A percentile compares a stretch with the other conserved stretches of the same genome.
Evolutionary conservation across 75 land plant genomes (phyloP).

Genomic region (Picea glauca): DNA sequence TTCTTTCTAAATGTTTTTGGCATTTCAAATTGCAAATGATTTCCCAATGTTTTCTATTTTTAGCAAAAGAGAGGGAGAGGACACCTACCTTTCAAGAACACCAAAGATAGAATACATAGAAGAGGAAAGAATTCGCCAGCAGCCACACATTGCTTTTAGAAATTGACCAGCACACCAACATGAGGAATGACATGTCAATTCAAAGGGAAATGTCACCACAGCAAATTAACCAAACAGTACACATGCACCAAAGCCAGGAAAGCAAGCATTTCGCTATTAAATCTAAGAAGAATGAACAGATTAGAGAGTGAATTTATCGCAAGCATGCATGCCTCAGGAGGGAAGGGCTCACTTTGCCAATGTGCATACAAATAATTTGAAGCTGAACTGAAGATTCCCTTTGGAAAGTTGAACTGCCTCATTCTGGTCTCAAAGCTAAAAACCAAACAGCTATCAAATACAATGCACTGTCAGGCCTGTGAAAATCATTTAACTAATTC

Average conservation of each 20-base stretch:
- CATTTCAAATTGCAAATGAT: not conserved
- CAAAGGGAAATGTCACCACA: constrained; percentile 9
- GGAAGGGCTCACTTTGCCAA: not conserved
- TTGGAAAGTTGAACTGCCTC: constrained; percentile 8
- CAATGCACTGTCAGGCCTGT: constrained; percentile 6
- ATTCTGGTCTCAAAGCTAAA: constrained; percentile 10
- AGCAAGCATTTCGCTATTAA: not conserved
- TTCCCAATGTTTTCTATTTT: not conserved
- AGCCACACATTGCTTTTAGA: constrained; percentile 1
- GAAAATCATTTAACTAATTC: constrained; percentile 4
- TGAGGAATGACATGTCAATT: constrained; percentile 1
- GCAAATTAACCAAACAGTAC: not conserved
- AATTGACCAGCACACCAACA: constrained; percentile 7
- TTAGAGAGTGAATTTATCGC: not conserved
- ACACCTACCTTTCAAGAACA: constrained; percentile 12
- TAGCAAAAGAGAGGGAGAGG: not conserved
- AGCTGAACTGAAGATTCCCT: constrained; percentile 6
- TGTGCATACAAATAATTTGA: not conserved
- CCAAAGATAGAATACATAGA: not conserved
- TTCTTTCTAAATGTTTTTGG: not conserved
- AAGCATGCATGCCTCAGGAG: not conserved
- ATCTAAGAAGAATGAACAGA: not conserved
- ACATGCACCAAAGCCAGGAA: not conserved
- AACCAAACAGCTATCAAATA: constrained; percentile 12
- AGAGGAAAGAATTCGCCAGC: constrained; percentile 9